Evolutionary conservation across 208 protist genomes (phyloP), one percentile per base, ranked within the genome.

Genomic region (Crithidia expoeki): DNA sequence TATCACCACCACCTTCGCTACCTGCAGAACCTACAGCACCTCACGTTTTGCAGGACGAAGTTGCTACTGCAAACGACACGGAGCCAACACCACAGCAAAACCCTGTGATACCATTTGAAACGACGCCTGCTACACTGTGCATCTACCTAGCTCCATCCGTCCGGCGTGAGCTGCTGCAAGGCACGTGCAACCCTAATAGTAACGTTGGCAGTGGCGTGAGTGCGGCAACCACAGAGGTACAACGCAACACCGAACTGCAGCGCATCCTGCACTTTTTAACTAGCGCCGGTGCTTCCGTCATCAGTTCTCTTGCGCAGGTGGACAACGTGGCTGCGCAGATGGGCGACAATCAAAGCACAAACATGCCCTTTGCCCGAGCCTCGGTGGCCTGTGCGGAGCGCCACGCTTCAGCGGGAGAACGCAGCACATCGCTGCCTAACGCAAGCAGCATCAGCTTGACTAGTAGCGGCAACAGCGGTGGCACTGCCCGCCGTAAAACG

Each of bases 191-290:
- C 28, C n/a, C 60, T 3, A 44, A 12, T 33, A 34, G 44, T 19
- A 28, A 28, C 16, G 42, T 19, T 3, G 44, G 28, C 6, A 9
- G 23, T 16, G 38, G 42, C 44, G n/a, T n/a, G n/a, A 68, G 52
- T 3, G 58, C 28, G 1, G 16, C 38, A 2, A 52, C 42, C 58
- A 68, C 61, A 16, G 70, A 75, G 53, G n/a, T 69, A 52, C 70
- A 75, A 33, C 60, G 70, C 28, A 51, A 49, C 42, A 75, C 61
- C 12, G 71, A 76, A 34, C 62, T 76, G 46, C 62, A 76, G 33
- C 71, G 71, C 32, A 69, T 76, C 10, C 65, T 76, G 0, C 61
- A 76, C 62, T 76, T 52, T 27, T 42, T 76, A 36, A 33, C 63
- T 44, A 70, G 52, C 46, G 71, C 62, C 2, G 71, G 71, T 9